These are phyloP conservation scores for Aspergillus transmontanensis DNA, from an alignment of 2,329 filamentous ascomycete species.

Conservation along the genomic window DNA sequence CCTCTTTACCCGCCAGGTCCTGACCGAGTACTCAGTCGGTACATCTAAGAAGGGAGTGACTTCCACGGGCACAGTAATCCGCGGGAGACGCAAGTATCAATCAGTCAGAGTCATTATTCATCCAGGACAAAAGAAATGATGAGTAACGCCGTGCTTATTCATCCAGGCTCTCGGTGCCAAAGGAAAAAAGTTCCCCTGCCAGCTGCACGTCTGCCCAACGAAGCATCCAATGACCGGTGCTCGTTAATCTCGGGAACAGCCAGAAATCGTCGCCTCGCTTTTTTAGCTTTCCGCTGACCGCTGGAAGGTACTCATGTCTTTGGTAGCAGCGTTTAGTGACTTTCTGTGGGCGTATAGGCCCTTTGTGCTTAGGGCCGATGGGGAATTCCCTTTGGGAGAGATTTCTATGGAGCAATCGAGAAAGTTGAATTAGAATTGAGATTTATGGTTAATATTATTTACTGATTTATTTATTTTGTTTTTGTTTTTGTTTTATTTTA, in stretches of 20 bases:
- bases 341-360: not conserved
- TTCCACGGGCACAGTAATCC: not conserved
- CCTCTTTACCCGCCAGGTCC: not conserved
- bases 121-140: slow-evolving; percentile 10
- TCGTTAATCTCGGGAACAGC: slow-evolving; percentile 32
- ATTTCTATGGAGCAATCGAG: slow-evolving; percentile 17
- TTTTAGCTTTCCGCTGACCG: slow-evolving; percentile 32
- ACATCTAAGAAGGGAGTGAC: not conserved
- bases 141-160: slow-evolving; percentile 19
- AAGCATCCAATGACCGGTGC: slow-evolving; percentile 38
- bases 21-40: slow-evolving; percentile 1
- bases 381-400: slow-evolving; percentile 5
- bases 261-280: slow-evolving; percentile 37
- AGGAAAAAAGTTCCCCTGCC: slow-evolving; percentile 15
- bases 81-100: not conserved
- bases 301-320: slow-evolving; percentile 19
- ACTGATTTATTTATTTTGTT: slow-evolving; percentile 6
- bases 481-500: not conserved
- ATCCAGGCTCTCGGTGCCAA: slow-evolving; percentile 17
- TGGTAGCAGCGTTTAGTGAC: not conserved
- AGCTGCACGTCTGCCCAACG: slow-evolving; percentile 39
- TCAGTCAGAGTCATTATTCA: slow-evolving; percentile 8
- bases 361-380: slow-evolving; percentile 10
- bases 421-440: slow-evolving; percentile 8
- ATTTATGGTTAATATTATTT: slow-evolving; percentile 8